Conservation (phyloP, 2,329 filamentous ascomycete species). For the Verticillium isaacii region DNA sequence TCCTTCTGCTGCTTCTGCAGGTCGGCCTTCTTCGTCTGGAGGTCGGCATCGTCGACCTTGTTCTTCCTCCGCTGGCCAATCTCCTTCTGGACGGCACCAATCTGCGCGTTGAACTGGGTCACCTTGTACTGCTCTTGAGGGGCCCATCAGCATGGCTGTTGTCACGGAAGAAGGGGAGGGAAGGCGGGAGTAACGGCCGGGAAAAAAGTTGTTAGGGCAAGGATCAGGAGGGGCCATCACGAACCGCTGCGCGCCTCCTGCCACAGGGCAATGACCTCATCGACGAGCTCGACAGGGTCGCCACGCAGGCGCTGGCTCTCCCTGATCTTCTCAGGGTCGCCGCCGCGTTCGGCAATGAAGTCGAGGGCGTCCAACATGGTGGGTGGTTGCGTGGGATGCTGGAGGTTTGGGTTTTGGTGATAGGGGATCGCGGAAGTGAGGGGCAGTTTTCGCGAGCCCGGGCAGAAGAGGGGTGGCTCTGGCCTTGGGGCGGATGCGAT, state of each 20-base stretch:
- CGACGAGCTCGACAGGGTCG: conserved; percentile 78
- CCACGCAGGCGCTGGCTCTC: conserved; percentile 82
- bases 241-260: conserved; percentile 47
- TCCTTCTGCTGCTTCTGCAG: conserved; percentile 80
- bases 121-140: conserved; percentile 65
- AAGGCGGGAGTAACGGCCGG: too few relatives aligned
- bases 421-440: background rate
- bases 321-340: conserved; percentile 85
- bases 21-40: conserved; percentile 72
- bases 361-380: conserved; percentile 72
- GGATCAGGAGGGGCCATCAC: background rate
- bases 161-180: background rate
- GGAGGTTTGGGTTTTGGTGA: background rate
- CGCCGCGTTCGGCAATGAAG: conserved; percentile 81
- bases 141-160: background rate
- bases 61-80: conserved; percentile 92
- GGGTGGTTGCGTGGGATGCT: conserved; percentile 1
- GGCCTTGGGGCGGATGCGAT: background rate
- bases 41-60: conserved; percentile 80
- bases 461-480: background rate
- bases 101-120: conserved; percentile 75
- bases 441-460: background rate
- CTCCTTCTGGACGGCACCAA: conserved; percentile 85
- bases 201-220: background rate
- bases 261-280: conserved; percentile 83